phyloP scores from a whole-genome alignment of 1,284 basidiomycete species.

The Cryptococcus hybrid region DNA sequence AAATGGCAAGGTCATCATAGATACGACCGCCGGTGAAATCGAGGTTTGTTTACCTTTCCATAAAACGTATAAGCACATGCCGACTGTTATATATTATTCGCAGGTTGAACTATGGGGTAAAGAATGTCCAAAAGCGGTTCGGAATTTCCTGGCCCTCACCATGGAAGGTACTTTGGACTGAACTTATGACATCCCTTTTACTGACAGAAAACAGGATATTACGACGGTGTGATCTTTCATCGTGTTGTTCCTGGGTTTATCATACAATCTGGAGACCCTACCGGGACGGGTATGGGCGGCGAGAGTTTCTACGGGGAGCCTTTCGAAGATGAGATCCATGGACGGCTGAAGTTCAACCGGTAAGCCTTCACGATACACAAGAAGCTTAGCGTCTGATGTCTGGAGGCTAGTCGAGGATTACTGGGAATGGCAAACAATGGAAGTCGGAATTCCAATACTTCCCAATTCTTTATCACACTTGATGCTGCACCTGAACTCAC shows the following conservation, averaged over 20 bases:
- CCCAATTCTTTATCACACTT: conserved; percentile 88
- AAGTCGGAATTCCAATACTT: conserved; percentile 76
- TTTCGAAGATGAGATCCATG: conserved; percentile 92
- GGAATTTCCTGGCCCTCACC: conserved; percentile 85
- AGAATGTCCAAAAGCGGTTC: conserved; percentile 89
- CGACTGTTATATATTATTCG: background rate
- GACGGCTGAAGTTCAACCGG: conserved; percentile 62
- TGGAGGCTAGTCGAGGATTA: conserved; percentile 67
- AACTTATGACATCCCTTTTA: no score
- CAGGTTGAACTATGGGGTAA: conserved; percentile 90
- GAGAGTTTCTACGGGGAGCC: conserved; percentile 90
- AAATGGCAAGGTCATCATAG: conserved; percentile 78
- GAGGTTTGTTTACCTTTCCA: conserved; percentile 53
- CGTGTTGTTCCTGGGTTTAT: conserved; percentile 78
- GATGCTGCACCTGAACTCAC: conserved; percentile 85
- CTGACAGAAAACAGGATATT: conserved; percentile 66
- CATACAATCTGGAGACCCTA: conserved; percentile 92
- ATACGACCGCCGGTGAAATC: conserved; percentile 87
- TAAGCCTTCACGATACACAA: conserved; percentile 10
- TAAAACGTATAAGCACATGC: background rate
- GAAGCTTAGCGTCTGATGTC: background rate
- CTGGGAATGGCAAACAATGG: conserved; percentile 94
- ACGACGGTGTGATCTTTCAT: conserved; percentile 92
- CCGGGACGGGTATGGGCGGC: conserved; percentile 85
- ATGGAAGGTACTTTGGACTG: conserved; percentile 70